Evolutionary conservation across 176 grass and related monocot species (phyloP).

Genomic region (Otatea glauca): DNA sequence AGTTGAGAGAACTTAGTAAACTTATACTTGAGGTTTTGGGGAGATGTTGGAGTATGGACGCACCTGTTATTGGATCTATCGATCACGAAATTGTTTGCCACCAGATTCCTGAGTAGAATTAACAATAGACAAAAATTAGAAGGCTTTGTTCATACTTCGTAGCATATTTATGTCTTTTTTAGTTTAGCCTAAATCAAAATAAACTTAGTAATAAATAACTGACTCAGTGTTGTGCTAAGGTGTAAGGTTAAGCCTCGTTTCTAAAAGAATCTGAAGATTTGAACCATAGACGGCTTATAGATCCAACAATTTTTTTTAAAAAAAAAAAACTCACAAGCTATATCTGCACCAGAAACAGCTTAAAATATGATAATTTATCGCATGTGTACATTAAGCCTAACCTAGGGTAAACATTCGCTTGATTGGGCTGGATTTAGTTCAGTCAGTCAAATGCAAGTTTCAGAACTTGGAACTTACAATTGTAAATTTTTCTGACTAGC

Average conservation of each 20-base stretch:
- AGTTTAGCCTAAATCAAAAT: not conserved
- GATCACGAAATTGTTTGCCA: slow-evolving; percentile 73
- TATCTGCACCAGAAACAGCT: not conserved
- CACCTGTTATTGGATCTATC: slow-evolving; percentile 65
- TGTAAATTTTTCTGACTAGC: slow-evolving; percentile 48
- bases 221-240: not conserved
- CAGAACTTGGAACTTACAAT: slow-evolving; percentile 58
- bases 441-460: not conserved
- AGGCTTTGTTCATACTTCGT: not conserved
- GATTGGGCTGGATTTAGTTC: not conserved
- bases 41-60: not conserved
- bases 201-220: not conserved
- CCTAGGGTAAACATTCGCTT: not conserved
- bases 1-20: slow-evolving; percentile 4
- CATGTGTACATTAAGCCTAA: slow-evolving; percentile 5
- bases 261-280: not conserved
- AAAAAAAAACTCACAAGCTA: slow-evolving; percentile 1
- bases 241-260: not conserved
- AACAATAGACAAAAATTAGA: not conserved
- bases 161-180: not conserved
- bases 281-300: not conserved
- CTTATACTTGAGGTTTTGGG: not conserved
- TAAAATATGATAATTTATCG: slow-evolving; percentile 9
- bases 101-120: slow-evolving; percentile 68
- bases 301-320: not conserved